Evolutionary conservation across 129 eudicot species (phyloP), one percentile per base, ranked within the genome.

Genomic region (Helianthus tuberosus): DNA sequence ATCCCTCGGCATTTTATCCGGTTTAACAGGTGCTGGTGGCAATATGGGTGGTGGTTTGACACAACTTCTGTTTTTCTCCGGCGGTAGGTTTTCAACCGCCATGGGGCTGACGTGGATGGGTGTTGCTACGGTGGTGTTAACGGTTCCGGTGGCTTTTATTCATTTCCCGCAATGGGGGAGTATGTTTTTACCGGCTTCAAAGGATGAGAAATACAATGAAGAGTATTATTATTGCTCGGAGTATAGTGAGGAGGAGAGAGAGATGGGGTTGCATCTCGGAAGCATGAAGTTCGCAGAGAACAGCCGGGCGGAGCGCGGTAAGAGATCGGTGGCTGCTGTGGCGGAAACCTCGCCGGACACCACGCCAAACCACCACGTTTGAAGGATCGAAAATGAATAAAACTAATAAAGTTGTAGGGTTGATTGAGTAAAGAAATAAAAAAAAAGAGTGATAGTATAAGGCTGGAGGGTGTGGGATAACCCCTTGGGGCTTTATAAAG

Each of bases 161-260:
- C 88, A 89, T 44, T 89, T 89, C 12, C 96, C 90, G 1, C 96
- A 89, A 55, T 89, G 96, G 96, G 96, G 92, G 47, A 87, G 96
- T 71, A 89, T 89, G 90, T 80, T 83, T 41, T 73, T 83, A 5
- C 81, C 83, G 43, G 83, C 85, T 1, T 76, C 87, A 10, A 73
- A 83, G 72, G 53, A 80, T 36, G 81, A 72, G 23, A 49, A 82
- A 35, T 71, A 78, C 72, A 77, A 73, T 50, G 92, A 84, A 74
- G 87, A 87, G 69, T 62, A 84, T 60, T 87, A 87, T 25, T 87
- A 84, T 32, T 68, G 74, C 50, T 71, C 79, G 14, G 92, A 87
- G 86, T 87, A 85, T 77, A 81, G 55, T 2, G 87, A 84, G 50
- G 89, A 76, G 32, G 92, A 87, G 74, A 81, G 81, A 36, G 68